These are phyloP conservation scores for Auricularia auricula-judae DNA, from an alignment of 768 basidiomycete species.

Conservation along the genomic window DNA sequence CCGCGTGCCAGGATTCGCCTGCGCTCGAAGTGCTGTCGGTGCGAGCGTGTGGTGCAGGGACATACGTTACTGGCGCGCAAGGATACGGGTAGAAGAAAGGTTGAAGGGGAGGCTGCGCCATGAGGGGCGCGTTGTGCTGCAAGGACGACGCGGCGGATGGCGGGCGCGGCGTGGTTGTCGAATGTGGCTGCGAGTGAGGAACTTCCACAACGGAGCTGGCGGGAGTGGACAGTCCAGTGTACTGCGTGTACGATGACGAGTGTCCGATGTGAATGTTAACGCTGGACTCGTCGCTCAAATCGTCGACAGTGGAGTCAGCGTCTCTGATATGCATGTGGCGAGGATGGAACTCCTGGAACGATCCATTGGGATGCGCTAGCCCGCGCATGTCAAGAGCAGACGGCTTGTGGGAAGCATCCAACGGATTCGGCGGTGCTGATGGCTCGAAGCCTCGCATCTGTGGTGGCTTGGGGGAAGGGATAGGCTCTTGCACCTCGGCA, in stretches of 20 bases:
- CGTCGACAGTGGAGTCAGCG: neutral
- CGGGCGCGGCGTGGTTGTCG: neutral
- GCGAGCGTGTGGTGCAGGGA: neutral
- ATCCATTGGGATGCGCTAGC: neutral
- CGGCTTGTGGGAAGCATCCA: too few relatives aligned
- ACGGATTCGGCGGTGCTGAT: too few relatives aligned
- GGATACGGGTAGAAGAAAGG: neutral
- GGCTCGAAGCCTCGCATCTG: neutral
- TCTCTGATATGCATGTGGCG: neutral
- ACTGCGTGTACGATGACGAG: neutral
- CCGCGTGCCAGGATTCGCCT: neutral
- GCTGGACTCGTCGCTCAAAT: neutral
- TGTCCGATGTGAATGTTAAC: neutral
- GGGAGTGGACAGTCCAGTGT: neutral
- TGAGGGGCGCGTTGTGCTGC: neutral
- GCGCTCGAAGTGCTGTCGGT: neutral
- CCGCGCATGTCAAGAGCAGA: neutral
- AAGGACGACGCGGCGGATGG: neutral
- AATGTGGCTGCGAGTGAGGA: neutral
- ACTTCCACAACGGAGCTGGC: neutral
- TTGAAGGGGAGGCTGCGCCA: neutral
- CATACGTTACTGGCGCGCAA: neutral
- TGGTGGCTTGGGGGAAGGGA: neutral
- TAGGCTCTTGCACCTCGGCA: neutral
- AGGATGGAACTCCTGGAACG: neutral